Base-by-base conservation (phyloP, 345 rosid genomes). In the Nasturtium officinale region DNA sequence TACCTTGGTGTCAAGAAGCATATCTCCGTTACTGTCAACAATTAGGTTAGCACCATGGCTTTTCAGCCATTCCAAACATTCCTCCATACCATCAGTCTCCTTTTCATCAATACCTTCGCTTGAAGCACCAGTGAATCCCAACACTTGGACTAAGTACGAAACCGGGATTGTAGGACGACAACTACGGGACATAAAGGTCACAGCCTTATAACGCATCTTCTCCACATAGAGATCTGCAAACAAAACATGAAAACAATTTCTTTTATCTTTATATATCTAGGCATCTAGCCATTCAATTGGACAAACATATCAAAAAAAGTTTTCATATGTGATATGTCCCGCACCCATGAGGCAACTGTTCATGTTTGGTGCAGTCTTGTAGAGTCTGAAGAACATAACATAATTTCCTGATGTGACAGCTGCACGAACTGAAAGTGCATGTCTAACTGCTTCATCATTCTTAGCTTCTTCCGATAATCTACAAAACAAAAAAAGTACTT, bases 361-460 rank as follows among this genome's bases (percentile, higher is more conserved):
- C 85, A 95, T 82, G 83, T 95, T 92, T 61, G 99, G 99, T 5
- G 98, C 98, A 3, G 73, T 82, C 81, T 85, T 89, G 84, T 90
- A 87, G 28, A 95, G 85, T 79, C 87, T 87, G 81, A 95, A 95
- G 83, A 95, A 95, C 83, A 65, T 63, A 60, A 90, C 87, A 56
- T 92, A 95, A 74, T 95, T 95, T 83, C 92, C 98, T 17, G 91
- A 92, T 20, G 97, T 82, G 42, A 95, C 99, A 21, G 99, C 97
- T 70, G 90, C 85, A 72, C 97, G 94, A 80, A 95, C 96, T 53
- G 92, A 87, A 69, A 95, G 96, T 45, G 99, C 99, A 85, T 96
- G 98, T 80, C 83, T 88, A 64, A 96, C 94, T 63, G 90, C 96
- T 82, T 76, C 70, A 61, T 90, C 89, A 74, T 85, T 72, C 82